These are phyloP conservation scores for Acephala macrosclerotiorum DNA, from an alignment of 2,329 filamentous ascomycete genomes.

Conservation along the genomic window DNA sequence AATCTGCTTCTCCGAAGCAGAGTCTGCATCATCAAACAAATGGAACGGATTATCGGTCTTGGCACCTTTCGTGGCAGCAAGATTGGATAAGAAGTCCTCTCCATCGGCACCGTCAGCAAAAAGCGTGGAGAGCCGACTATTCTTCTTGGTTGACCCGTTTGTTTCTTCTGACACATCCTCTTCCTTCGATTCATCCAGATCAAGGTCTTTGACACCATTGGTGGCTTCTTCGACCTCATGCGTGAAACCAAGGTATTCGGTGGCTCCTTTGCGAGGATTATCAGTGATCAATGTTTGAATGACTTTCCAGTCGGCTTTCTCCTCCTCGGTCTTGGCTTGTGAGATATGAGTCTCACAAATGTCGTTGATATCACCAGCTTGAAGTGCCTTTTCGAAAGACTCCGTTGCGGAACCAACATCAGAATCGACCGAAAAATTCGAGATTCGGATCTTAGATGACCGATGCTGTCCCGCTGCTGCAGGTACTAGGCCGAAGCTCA, in stretches of 20 bases:
- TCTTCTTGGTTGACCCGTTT: slow-evolving; percentile 59
- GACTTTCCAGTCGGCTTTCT: slow-evolving; percentile 95
- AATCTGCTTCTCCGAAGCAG: slow-evolving; percentile 82
- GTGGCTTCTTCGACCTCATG: slow-evolving; percentile 57
- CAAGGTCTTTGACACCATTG: slow-evolving; percentile 56
- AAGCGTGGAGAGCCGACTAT: slow-evolving; percentile 75
- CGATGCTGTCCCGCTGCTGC: slow-evolving; percentile 67
- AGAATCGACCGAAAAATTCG: slow-evolving; percentile 87
- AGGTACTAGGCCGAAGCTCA: slow-evolving; percentile 71
- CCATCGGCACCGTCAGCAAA: slow-evolving; percentile 78
- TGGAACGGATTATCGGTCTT: slow-evolving; percentile 96
- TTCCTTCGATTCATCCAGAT: slow-evolving; percentile 45
- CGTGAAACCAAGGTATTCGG: slow-evolving; percentile 89
- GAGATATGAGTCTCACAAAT: slow-evolving; percentile 84
- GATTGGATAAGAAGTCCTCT: slow-evolving; percentile 85
- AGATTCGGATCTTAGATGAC: slow-evolving; percentile 82
- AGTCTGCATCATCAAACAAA: slow-evolving; percentile 84
- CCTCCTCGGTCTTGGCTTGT: slow-evolving; percentile 81
- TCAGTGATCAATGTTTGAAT: slow-evolving; percentile 87
- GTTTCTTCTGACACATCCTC: slow-evolving; percentile 56
- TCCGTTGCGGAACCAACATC: slow-evolving; percentile 84
- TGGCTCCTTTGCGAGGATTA: slow-evolving; percentile 84
- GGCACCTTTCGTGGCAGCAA: slow-evolving; percentile 87
- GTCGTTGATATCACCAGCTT: slow-evolving; percentile 75
- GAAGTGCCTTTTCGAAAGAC: slow-evolving; percentile 84